A percentile compares a stretch with the other conserved stretches of the same genome.
phyloP scores from a whole-genome alignment of 192 early-diverging fungal species.

The Backusella westeae region DNA sequence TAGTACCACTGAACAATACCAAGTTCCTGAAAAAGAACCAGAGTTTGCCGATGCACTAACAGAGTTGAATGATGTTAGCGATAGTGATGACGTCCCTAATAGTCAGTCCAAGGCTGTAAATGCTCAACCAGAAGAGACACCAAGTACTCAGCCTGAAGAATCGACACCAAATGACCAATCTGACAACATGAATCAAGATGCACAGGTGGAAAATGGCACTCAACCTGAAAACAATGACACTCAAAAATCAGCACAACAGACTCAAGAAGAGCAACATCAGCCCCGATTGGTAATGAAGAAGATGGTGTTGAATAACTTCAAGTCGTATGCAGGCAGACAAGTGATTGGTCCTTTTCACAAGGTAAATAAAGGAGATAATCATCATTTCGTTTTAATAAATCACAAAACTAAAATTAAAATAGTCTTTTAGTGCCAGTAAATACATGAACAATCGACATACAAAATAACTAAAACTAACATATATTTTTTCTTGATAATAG shows the following conservation, averaged over 20 bases:
- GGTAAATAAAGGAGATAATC: conserved; percentile 36
- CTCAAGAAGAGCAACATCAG: conserved; percentile 13
- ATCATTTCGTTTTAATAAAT: neutral
- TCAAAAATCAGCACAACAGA: neutral
- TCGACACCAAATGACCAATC: neutral
- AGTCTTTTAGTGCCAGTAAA: conserved; percentile 67
- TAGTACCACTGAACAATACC: neutral
- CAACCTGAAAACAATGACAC: neutral
- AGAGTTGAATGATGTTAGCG: neutral
- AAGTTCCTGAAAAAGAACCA: neutral
- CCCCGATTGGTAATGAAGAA: conserved; percentile 52
- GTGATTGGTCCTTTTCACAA: conserved; percentile 98
- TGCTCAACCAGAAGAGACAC: neutral
- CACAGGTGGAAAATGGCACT: neutral
- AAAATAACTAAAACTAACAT: neutral
- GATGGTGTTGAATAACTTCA: conserved; percentile 95
- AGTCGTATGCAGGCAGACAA: conserved; percentile 89
- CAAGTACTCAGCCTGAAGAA: neutral
- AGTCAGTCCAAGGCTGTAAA: neutral
- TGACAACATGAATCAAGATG: neutral
- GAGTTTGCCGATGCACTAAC: neutral
- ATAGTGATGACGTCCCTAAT: neutral
- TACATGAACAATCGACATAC: neutral
- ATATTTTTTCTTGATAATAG: conserved; percentile 39
- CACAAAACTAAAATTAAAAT: neutral